Percentiles rank a stretch among this genome's conserved stretches.
These are phyloP conservation scores for Paraconiothyrium sp. DNA, from an alignment of 2,329 filamentous ascomycete genomes.

Conservation along the genomic window DNA sequence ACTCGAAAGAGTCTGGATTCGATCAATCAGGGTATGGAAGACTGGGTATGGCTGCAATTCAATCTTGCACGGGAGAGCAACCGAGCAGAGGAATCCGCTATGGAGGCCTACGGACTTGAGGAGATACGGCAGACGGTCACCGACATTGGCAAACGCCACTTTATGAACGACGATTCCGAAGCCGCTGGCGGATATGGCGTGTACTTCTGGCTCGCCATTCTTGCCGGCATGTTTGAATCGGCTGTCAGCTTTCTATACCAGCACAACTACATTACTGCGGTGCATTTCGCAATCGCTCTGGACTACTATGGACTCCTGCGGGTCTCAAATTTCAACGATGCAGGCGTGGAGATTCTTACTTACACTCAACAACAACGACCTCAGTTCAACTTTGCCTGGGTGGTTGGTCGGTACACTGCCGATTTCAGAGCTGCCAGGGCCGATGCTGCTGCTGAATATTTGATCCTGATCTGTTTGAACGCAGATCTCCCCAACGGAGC, in stretches of 20 bases:
- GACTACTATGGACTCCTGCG: constrained; percentile 74
- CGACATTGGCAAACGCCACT: constrained; percentile 91
- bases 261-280: constrained; percentile 90
- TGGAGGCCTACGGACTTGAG: constrained; percentile 69
- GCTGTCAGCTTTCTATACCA: constrained; percentile 90
- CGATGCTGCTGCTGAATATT: constrained; percentile 90
- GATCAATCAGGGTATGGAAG: constrained; percentile 68
- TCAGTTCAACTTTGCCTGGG: constrained; percentile 92
- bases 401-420: constrained; percentile 93
- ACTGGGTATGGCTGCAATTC: constrained; percentile 75
- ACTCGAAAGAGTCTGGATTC: constrained; percentile 65
- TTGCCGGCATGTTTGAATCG: constrained; percentile 93
- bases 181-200: constrained; percentile 84
- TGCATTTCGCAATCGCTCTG: constrained; percentile 92
- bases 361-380: constrained; percentile 75
- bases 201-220: constrained; percentile 90
- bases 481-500: constrained; percentile 78
- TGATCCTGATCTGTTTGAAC: constrained; percentile 91
- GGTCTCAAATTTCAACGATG: constrained; percentile 80
- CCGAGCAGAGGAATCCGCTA: constrained; percentile 68
- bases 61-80: constrained; percentile 69
- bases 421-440: constrained; percentile 94
- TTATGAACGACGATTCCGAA: constrained; percentile 81
- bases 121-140: constrained; percentile 81
- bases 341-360: constrained; percentile 69